Evolutionary conservation across 345 rosid genomes (phyloP).

Genomic region (Luvunga scandens): DNA sequence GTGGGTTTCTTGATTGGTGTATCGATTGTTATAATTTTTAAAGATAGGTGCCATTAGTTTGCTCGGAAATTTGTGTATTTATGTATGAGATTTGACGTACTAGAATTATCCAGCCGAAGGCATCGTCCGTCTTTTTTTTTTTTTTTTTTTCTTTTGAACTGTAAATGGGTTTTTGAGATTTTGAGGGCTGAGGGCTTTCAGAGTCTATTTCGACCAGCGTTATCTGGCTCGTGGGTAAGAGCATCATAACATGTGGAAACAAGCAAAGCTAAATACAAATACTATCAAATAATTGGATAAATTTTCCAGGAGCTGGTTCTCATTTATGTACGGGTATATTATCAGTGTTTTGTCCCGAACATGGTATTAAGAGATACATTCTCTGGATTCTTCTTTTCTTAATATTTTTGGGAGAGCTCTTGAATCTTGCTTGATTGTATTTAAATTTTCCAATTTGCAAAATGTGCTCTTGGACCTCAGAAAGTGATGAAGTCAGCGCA

Average conservation of each 20-base stretch:
- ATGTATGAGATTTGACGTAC: slow-evolving; percentile 1
- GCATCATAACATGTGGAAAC: neutral
- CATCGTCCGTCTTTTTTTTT: neutral
- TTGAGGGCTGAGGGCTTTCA: neutral
- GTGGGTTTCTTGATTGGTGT: neutral
- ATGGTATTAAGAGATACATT: no score
- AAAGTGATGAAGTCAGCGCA: neutral
- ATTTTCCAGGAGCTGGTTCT: neutral
- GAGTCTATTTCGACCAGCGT: neutral
- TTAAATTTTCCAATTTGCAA: no score
- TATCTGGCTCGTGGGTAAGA: neutral
- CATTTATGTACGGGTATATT: neutral
- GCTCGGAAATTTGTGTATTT: slow-evolving; percentile 1
- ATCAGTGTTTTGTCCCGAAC: neutral
- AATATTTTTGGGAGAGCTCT: no score
- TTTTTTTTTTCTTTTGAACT: neutral
- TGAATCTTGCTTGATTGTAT: no score
- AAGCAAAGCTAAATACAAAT: neutral
- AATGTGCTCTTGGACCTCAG: neutral
- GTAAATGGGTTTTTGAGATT: neutral
- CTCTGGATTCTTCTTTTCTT: no score
- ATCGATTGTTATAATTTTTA: slow-evolving; percentile 15
- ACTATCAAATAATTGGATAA: neutral
- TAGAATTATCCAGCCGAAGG: neutral
- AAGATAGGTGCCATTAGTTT: slow-evolving; percentile 18